These are phyloP conservation scores for Priceomyces castillae DNA, from an alignment of 805 yeast species.

Conservation along the genomic window DNA sequence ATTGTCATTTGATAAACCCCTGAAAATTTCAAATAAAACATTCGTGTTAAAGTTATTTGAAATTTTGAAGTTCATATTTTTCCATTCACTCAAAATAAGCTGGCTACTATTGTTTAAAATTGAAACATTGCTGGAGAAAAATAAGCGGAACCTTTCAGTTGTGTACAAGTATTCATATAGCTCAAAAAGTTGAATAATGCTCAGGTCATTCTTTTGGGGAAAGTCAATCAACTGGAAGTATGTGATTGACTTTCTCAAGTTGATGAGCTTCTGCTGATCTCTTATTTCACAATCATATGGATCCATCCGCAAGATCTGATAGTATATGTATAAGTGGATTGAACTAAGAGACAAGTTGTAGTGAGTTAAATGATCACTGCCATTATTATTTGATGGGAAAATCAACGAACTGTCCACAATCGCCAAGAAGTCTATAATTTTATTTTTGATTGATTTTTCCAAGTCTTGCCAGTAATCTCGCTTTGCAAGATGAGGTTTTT, in stretches of 20 bases:
- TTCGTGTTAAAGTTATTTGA: constrained; percentile 10
- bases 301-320: constrained; percentile 27
- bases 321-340: constrained; percentile 29
- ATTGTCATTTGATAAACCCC: constrained; percentile 11
- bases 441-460: constrained; percentile 24
- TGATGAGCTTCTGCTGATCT: constrained; percentile 30
- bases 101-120: constrained; percentile 13
- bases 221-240: constrained; percentile 30
- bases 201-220: constrained; percentile 19
- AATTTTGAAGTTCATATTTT: constrained; percentile 12
- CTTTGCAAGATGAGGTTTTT: constrained; percentile 15
- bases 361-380: constrained; percentile 25
- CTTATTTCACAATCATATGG: constrained; percentile 22
- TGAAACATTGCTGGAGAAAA: constrained; percentile 14
- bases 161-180: constrained; percentile 29
- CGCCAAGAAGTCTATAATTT: constrained; percentile 27
- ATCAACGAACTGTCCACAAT: constrained; percentile 20
- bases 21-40: constrained; percentile 10
- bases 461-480: constrained; percentile 21
- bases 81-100: constrained; percentile 17
- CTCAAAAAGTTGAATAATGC: constrained; percentile 25
- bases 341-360: constrained; percentile 29
- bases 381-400: constrained; percentile 16
- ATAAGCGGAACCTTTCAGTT: constrained; percentile 25
- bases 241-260: constrained; percentile 28